Conservation (phyloP, 1,139 yeast genomes). For the Protomyces arabidopsidicola region DNA sequence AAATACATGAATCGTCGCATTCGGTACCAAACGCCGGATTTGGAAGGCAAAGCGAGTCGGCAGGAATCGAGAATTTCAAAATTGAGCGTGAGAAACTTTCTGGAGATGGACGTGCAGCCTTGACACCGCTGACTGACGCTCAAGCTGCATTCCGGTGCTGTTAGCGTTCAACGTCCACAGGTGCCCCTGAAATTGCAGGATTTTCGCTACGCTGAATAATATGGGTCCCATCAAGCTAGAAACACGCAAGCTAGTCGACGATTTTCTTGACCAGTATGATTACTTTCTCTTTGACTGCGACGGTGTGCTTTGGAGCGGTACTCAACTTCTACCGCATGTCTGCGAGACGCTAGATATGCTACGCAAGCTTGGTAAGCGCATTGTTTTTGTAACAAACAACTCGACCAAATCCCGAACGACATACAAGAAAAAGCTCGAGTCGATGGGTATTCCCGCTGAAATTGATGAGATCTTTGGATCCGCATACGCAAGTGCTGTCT, state of each 20-base stretch:
- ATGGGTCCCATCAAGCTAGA: slow-evolving; percentile 4
- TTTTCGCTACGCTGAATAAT: not conserved
- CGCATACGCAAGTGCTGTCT: slow-evolving; percentile 85
- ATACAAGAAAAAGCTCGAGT: slow-evolving; percentile 68
- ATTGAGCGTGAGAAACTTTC: too few species aligned
- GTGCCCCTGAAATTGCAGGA: too few species aligned
- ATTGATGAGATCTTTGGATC: slow-evolving; percentile 78
- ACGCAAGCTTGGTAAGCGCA: slow-evolving; percentile 53
- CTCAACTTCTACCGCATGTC: slow-evolving; percentile 64
- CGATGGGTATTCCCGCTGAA: slow-evolving; percentile 55
- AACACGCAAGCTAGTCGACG: slow-evolving; percentile 11
- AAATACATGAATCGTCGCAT: too few species aligned
- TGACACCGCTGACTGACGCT: too few species aligned
- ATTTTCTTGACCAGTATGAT: slow-evolving; percentile 59
- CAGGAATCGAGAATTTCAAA: too few species aligned
- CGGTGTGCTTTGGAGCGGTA: slow-evolving; percentile 85
- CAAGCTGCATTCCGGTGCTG: too few species aligned
- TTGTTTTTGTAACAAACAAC: slow-evolving; percentile 89
- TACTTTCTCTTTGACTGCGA: slow-evolving; percentile 90
- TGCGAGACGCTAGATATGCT: slow-evolving; percentile 60
- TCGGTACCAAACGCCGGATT: too few species aligned
- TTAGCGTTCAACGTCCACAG: too few species aligned
- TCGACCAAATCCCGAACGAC: slow-evolving; percentile 81
- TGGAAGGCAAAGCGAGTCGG: too few species aligned
- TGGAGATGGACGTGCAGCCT: too few species aligned